phyloP scores from a whole-genome alignment of 1,139 yeast species.

The Yamadazyma siamensis region DNA sequence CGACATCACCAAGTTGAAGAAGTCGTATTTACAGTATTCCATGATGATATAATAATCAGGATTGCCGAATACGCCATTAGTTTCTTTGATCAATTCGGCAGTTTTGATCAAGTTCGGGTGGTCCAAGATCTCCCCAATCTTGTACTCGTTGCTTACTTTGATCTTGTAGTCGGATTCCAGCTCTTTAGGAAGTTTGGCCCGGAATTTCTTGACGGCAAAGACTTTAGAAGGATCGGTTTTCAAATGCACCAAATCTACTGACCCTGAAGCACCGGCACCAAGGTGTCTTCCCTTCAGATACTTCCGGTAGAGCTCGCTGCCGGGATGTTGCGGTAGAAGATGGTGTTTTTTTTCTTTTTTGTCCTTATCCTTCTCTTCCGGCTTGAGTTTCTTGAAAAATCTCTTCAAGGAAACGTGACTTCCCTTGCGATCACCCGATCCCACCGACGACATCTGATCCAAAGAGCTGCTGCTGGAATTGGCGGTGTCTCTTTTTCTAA shows the following conservation, averaged over 20 bases:
- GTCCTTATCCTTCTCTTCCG: slow-evolving; percentile 13
- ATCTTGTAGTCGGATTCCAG: slow-evolving; percentile 52
- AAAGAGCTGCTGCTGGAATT: slow-evolving; percentile 11
- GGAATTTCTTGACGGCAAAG: slow-evolving; percentile 69
- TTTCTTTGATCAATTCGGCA: slow-evolving; percentile 52
- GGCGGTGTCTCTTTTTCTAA: slow-evolving; percentile 13
- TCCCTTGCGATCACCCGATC: slow-evolving; percentile 4
- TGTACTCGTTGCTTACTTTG: slow-evolving; percentile 66
- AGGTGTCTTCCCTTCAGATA: slow-evolving; percentile 59
- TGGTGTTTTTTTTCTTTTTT: slow-evolving; percentile 9
- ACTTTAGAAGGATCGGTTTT: slow-evolving; percentile 42
- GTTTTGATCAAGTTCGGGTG: slow-evolving; percentile 67
- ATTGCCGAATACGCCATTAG: slow-evolving; percentile 23
- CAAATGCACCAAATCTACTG: slow-evolving; percentile 57
- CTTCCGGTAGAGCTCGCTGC: slow-evolving; percentile 33
- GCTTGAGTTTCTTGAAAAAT: slow-evolving; percentile 38
- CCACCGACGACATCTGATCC: slow-evolving; percentile 8
- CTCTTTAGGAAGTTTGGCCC: slow-evolving; percentile 52
- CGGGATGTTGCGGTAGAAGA: slow-evolving; percentile 16
- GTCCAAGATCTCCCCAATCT: slow-evolving; percentile 56
- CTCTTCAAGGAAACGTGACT: slow-evolving; percentile 34
- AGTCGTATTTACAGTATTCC: slow-evolving; percentile 76
- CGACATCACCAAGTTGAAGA: slow-evolving; percentile 74
- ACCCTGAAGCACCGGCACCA: slow-evolving; percentile 80
- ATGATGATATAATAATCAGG: slow-evolving; percentile 58